These are phyloP conservation scores for Gonium pectorale DNA, from an alignment of 139 green algal species.

Conservation along the genomic window DNA sequence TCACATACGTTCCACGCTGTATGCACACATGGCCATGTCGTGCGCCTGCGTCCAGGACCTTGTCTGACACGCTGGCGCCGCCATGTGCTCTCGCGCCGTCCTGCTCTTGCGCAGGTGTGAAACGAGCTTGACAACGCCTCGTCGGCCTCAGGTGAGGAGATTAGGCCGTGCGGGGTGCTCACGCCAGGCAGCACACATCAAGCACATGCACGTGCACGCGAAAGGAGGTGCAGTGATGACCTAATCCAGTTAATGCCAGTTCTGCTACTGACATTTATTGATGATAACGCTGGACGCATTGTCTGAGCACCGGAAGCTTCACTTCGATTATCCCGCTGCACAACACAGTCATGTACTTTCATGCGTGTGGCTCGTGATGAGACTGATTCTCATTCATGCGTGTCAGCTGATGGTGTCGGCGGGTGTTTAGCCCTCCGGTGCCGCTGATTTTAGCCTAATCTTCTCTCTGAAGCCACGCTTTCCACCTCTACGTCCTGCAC, in stretches of 20 bases:
- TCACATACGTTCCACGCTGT: too few species aligned
- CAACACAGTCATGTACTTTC: background rate
- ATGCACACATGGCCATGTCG: too few species aligned
- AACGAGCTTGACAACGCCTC: too few species aligned
- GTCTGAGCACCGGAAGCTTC: conserved; percentile 10
- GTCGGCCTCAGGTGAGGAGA: too few species aligned
- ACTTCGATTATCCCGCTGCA: background rate
- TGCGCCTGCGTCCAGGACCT: too few species aligned
- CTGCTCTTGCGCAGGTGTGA: too few species aligned
- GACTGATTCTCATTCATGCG: conserved; percentile 41
- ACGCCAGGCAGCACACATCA: too few species aligned
- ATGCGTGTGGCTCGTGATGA: conserved; percentile 17
- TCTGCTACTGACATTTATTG: conserved; percentile 42
- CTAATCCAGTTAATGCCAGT: conserved; percentile 42
- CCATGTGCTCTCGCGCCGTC: too few species aligned
- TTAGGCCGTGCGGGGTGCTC: too few species aligned
- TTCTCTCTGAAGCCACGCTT: conserved; percentile 36
- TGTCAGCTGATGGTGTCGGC: conserved; percentile 22
- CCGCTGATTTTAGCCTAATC: conserved; percentile 32
- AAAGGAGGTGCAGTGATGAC: conserved; percentile 44
- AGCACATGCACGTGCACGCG: too few species aligned
- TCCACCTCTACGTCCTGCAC: background rate
- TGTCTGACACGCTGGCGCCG: too few species aligned
- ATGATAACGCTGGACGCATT: conserved; percentile 36
- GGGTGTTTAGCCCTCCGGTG: background rate